Base-by-base conservation (phyloP, 495 filamentous ascomycete genomes). In the Rostrohypoxylon terebratum region DNA sequence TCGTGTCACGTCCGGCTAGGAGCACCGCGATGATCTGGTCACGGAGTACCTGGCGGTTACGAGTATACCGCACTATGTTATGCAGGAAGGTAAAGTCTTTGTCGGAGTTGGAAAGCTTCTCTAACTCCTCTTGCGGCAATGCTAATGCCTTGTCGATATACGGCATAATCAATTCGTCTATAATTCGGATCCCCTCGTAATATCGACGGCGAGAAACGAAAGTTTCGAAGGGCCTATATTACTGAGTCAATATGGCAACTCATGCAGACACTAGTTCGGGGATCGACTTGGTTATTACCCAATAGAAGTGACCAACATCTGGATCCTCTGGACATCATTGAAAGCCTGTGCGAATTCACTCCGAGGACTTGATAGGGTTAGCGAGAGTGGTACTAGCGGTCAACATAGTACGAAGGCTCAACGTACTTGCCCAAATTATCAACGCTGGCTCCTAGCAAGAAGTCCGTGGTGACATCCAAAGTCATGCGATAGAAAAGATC, bases 1-100 rank as follows among this genome's bases (percentile, higher is more conserved):
- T 90, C 25, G 89, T 90, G 76, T 92, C 89, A 69, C 88, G 81
- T 0, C 89, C 88, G 1, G 89, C 89, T 8, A 90, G 65, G 36
- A 92, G 79, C 13, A 91, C 80, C 47, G 84, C 82, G 59, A 90
- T 76, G 38, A 89, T 77, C 72, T 90, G 86, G 66, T 88, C 86
- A 36, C 89, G 87, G 25, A 92, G 79, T 0, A 86, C 78, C 38
- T 78, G 75, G 6, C 81, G 77, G 59, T 87, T 84, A 21, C 82
- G 77, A 2, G 83, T 81, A 55, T 79, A 79, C 5, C 79, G 75
- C 5, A 78, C 80, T 13, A 88, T 80, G 59, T 80, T 83, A 45
- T 84, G 81, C 25, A 88, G 75, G 74, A 88, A 88, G 25, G 81
- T 81, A 55, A 78, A 81, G 45, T 81, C 69, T 25, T 73, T 79